A percentile compares a stretch with the other conserved stretches of the same genome.
These are phyloP conservation scores for Gentiana dahurica DNA, from an alignment of 257 asterid species.

Conservation along the genomic window DNA sequence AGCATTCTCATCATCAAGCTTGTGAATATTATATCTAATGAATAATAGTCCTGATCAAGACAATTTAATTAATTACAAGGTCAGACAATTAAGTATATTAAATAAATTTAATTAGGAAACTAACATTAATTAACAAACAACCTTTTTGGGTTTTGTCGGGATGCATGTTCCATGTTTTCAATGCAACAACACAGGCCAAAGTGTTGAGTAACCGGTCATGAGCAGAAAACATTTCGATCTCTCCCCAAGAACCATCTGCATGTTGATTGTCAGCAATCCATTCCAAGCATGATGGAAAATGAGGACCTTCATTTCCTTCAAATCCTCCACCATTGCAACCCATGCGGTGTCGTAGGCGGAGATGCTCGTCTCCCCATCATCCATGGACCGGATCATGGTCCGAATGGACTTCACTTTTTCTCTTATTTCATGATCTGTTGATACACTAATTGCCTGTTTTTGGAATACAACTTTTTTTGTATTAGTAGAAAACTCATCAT, in stretches of 20 bases:
- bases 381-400: constrained; percentile 46
- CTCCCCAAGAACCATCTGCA: constrained; percentile 96
- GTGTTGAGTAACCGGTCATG: constrained; percentile 79
- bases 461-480: too few relatives aligned
- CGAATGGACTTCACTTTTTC: constrained; percentile 22
- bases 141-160: constrained; percentile 44
- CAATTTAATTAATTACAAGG: background rate
- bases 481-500: too few relatives aligned
- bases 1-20: constrained; percentile 48
- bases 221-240: constrained; percentile 31
- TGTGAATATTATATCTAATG: constrained; percentile 36
- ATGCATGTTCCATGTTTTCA: constrained; percentile 53
- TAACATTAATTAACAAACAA: background rate
- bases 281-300: constrained; percentile 53
- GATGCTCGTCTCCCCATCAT: constrained; percentile 61
- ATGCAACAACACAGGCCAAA: constrained; percentile 68
- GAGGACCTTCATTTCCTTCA: constrained; percentile 39
- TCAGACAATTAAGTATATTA: too few relatives aligned
- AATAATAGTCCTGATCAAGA: constrained; percentile 38
- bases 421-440: constrained; percentile 18
- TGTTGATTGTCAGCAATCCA: constrained; percentile 78
- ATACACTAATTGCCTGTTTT: too few relatives aligned
- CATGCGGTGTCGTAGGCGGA: constrained; percentile 97
- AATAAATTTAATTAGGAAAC: too few relatives aligned
- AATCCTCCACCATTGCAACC: constrained; percentile 74